These are phyloP conservation scores for Sordaria brevicollis DNA, from an alignment of 495 filamentous ascomycete species.

Conservation along the genomic window DNA sequence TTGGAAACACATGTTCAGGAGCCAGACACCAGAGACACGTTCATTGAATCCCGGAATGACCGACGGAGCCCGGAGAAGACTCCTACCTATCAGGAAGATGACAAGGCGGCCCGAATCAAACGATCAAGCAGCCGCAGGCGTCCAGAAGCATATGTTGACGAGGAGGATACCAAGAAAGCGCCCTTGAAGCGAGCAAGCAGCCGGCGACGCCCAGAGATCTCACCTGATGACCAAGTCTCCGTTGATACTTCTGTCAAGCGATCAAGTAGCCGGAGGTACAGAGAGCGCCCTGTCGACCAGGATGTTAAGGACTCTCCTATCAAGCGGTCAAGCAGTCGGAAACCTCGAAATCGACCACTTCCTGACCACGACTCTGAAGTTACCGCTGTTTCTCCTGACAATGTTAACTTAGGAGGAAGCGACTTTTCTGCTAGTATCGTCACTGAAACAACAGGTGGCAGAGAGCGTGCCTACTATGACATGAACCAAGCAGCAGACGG, in stretches of 20 bases:
- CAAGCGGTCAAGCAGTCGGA: not conserved
- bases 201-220: not conserved
- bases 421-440: conserved; percentile 25
- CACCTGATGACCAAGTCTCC: not conserved
- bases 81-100: conserved; percentile 10
- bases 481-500: conserved; percentile 3
- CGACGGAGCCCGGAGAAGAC: conserved; percentile 14
- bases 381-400: conserved; percentile 1
- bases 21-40: not conserved
- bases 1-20: conserved; percentile 19
- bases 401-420: not conserved
- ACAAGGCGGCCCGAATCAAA: not conserved
- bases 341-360: not conserved
- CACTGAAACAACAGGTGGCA: conserved; percentile 23
- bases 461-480: conserved; percentile 32
- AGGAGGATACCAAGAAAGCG: not conserved
- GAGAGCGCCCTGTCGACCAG: not conserved
- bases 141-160: not conserved
- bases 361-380: not conserved
- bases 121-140: conserved; percentile 1
- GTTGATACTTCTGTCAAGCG: not conserved
- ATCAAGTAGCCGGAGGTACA: not conserved
- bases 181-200: not conserved
- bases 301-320: not conserved
- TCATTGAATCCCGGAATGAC: conserved; percentile 11